Percentiles rank a stretch among this genome's conserved stretches.
Conservation (phyloP, 306 rosid species). For the Fagus sylvatica region DNA sequence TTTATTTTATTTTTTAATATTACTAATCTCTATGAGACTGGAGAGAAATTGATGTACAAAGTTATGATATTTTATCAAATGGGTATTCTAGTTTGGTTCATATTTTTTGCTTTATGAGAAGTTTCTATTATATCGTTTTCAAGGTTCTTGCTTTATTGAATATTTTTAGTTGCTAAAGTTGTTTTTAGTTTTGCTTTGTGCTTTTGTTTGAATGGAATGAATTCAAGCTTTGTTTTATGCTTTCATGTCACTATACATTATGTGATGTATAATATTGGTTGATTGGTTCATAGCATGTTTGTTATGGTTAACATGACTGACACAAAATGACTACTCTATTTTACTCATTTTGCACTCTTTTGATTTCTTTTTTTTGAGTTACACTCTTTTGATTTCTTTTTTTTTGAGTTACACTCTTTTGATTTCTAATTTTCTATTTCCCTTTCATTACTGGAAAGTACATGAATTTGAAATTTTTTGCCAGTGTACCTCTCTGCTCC, state of each 20-base stretch:
- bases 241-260: background rate
- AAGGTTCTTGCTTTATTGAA: background rate
- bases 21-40: conserved; percentile 17
- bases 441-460: conserved; percentile 1
- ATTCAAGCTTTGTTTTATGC: background rate
- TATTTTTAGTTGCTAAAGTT: conserved; percentile 2
- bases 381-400: no score
- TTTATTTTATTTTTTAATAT: conserved; percentile 19
- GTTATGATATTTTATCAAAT: conserved; percentile 46
- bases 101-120: no score
- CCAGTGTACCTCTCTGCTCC: background rate
- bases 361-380: no score
- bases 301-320: background rate
- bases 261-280: background rate
- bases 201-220: background rate
- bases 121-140: background rate
- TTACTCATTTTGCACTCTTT: background rate
- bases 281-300: background rate
- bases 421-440: background rate
- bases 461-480: conserved; percentile 11
- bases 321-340: background rate
- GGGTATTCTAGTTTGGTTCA: conserved; percentile 30
- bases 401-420: no score
- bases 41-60: conserved; percentile 59
- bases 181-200: conserved; percentile 27